Evolutionary conservation across 345 rosid genomes (phyloP), one percentile per base, ranked within the genome.

Genomic region (Dipteronia sinensis): DNA sequence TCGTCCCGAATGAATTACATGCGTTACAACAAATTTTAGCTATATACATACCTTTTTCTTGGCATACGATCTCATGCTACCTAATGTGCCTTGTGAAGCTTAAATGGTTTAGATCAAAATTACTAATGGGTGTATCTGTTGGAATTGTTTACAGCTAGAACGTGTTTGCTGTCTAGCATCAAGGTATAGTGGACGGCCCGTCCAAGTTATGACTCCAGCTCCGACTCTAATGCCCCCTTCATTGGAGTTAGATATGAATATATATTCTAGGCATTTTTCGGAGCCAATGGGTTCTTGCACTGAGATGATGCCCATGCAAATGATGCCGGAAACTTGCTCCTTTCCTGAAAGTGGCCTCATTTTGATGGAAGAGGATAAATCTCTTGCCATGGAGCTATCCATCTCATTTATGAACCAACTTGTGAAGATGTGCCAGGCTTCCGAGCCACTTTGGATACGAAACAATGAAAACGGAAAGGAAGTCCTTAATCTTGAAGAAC

Each of bases 181-280:
- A 0, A 82, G 93, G 19, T 90, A 86, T 67, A 79, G 82, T 17
- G 90, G 90, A 2, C 81, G 88, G 66, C 78, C 89, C 62, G 78
- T 90, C 69, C 95, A 88, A 61, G 51, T 90, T 9, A 80, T 87
- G 83, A 27, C 77, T 20, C 81, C 83, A 58, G 77, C 86, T 62
- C 86, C 84, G 29, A 69, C 87, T 17, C 74, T 88, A 9, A 62
- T 88, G 22, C 82, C 86, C 7, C 87, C 92, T 49, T 91, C 94
- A 2, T 70, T 92, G 65, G 96, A 93, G 55, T 85, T 95, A 80
- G 98, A 93, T 69, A 93, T 93, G 93, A 91, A 86, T 69, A 85
- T 86, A 0, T 93, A 85, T 72, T 79, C 89, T 10, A 88, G 86
- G 79, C 87, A 76, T 67, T 86, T 87, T 80, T 70, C 56, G 9